Evolutionary conservation across 495 filamentous ascomycete genomes (phyloP).

Genomic region (Penicillium angulare): DNA sequence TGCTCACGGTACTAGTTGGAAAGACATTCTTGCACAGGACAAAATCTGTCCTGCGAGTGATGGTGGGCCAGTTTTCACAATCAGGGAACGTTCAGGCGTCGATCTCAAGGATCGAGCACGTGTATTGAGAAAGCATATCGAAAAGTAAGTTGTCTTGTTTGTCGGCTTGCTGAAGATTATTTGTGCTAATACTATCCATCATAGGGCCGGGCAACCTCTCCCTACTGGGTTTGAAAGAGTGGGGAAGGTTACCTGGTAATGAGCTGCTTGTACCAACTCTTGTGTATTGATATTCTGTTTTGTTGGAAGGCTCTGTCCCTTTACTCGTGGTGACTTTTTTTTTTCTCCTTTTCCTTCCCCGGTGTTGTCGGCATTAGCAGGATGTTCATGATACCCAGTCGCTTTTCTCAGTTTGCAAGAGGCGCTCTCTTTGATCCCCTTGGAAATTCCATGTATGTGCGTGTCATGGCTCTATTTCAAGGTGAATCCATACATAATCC

Average conservation of each 20-base stretch:
- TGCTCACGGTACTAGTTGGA: constrained; percentile 22
- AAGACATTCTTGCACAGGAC: constrained; percentile 28
- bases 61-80: constrained; percentile 18
- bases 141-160: neutral
- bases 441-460: too few relatives aligned
- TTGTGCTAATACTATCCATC: neutral
- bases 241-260: neutral
- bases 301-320: too few relatives aligned
- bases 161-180: neutral
- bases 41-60: constrained; percentile 12
- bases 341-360: too few relatives aligned
- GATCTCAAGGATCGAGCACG: constrained; percentile 82
- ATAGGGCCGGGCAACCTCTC: neutral
- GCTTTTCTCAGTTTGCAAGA: too few relatives aligned
- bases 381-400: too few relatives aligned
- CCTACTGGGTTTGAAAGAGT: neutral
- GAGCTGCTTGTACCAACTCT: too few relatives aligned
- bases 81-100: constrained; percentile 68
- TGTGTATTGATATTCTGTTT: too few relatives aligned
- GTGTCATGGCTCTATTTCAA: too few relatives aligned
- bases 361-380: too few relatives aligned
- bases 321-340: too few relatives aligned
- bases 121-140: neutral
- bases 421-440: too few relatives aligned
- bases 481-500: too few relatives aligned